phyloP scores from a whole-genome alignment of 2,329 filamentous ascomycete species.

The Chalaropsis thielavioides region DNA sequence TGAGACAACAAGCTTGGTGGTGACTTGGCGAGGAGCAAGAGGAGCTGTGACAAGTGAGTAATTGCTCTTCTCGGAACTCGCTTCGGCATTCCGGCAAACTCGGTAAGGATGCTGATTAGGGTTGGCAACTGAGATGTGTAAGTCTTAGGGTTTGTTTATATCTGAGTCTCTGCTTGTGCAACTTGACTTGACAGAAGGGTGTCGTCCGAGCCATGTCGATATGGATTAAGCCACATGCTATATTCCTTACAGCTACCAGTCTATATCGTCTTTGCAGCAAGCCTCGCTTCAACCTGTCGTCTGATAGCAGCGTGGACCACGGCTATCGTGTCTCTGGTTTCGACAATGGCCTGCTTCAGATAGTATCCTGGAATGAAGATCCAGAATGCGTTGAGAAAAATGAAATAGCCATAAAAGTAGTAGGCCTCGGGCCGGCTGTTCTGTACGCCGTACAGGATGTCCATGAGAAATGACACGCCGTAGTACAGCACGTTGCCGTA shows the following conservation, averaged over 20 bases:
- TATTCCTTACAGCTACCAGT: no score
- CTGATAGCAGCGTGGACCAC: constrained; percentile 10
- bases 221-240: no score
- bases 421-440: constrained; percentile 37
- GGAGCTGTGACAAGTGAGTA: neutral
- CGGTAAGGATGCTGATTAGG: neutral
- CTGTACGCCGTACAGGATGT: constrained; percentile 26
- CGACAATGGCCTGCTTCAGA: constrained; percentile 23
- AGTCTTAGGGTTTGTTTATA: neutral
- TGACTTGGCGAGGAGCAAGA: neutral
- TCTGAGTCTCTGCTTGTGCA: neutral
- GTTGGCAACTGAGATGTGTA: neutral
- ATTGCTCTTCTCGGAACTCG: neutral
- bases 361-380: constrained; percentile 33
- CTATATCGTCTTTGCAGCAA: neutral
- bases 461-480: constrained; percentile 32
- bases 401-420: constrained; percentile 40
- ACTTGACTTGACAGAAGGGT: neutral
- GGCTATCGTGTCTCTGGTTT: constrained; percentile 17
- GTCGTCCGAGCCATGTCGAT: neutral
- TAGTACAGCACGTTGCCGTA: constrained; percentile 42
- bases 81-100: neutral
- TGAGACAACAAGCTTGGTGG: neutral
- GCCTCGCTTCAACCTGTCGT: neutral
- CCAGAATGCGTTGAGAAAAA: constrained; percentile 40